Evolutionary conservation across 2,329 filamentous ascomycete genomes (phyloP).

Genomic region (Herpotrichia juniperi): DNA sequence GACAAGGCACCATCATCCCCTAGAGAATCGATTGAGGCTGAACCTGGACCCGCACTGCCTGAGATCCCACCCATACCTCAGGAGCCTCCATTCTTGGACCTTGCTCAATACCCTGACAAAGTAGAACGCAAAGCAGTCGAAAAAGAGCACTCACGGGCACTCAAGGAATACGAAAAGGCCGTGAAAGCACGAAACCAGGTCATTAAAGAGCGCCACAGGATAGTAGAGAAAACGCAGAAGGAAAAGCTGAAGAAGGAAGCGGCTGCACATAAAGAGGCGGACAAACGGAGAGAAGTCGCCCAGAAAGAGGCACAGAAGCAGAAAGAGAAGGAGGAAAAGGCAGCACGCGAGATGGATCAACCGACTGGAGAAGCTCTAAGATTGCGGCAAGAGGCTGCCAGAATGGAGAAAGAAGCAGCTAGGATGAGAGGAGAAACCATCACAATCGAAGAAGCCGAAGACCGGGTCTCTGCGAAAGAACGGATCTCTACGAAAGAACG

Average conservation of each 20-base stretch:
- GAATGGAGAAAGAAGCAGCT: too few species aligned
- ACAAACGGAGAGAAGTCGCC: conserved; percentile 7
- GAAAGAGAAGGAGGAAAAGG: conserved; percentile 19
- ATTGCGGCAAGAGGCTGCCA: background rate
- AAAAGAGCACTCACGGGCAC: conserved; percentile 67
- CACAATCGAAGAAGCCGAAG: too few species aligned
- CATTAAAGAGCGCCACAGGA: conserved; percentile 67
- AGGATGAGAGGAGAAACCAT: background rate
- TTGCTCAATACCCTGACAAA: conserved; percentile 66
- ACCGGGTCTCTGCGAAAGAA: too few species aligned
- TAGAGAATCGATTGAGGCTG: conserved; percentile 1
- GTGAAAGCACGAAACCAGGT: conserved; percentile 70
- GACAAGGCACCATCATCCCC: conserved; percentile 2
- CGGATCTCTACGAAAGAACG: background rate
- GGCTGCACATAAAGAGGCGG: background rate
- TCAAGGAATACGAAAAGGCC: conserved; percentile 70
- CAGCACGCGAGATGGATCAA: background rate
- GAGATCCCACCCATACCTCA: conserved; percentile 59
- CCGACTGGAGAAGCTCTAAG: background rate
- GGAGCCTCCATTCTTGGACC: conserved; percentile 62
- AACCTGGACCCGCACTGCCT: conserved; percentile 43
- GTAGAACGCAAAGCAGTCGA: conserved; percentile 71
- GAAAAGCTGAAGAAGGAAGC: conserved; percentile 27
- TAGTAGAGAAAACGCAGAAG: conserved; percentile 54
- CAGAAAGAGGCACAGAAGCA: conserved; percentile 29